Percentiles rank a stretch among this genome's conserved stretches.
These are phyloP conservation scores for Neurospora tetraspora DNA, from an alignment of 495 filamentous ascomycete genomes.

Conservation along the genomic window DNA sequence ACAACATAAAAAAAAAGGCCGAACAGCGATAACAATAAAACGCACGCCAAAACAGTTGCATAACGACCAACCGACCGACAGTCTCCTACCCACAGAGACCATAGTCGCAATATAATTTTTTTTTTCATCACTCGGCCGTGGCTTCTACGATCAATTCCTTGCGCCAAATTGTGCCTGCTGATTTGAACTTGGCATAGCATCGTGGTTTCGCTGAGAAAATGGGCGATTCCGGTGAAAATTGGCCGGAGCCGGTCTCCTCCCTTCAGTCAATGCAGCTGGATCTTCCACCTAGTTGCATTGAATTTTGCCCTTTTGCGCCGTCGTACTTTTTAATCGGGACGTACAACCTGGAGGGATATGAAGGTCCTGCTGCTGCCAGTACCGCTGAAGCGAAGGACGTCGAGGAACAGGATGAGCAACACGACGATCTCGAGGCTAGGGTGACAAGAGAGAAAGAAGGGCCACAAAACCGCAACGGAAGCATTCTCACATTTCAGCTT, in stretches of 20 bases:
- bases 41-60: neutral
- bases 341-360: conserved; percentile 58
- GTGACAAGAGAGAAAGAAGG: conserved; percentile 10
- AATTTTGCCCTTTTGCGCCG: conserved; percentile 58
- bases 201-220: neutral
- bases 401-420: conserved; percentile 23
- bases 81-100: neutral
- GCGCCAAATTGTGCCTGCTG: neutral
- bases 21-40: neutral
- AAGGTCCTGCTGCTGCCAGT: conserved; percentile 4
- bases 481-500: conserved; percentile 55
- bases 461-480: conserved; percentile 58
- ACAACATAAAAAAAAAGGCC: neutral
- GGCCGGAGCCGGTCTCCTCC: conserved; percentile 17
- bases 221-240: neutral
- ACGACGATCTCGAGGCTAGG: conserved; percentile 4
- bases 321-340: conserved; percentile 75
- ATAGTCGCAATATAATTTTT: neutral
- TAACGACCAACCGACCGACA: neutral
- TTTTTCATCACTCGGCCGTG: neutral
- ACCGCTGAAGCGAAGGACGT: conserved; percentile 13
- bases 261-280: conserved; percentile 36
- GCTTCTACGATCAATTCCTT: neutral
- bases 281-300: conserved; percentile 73
- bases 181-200: neutral